Conservation (phyloP, 106 monocot species). For the Phalaenopsis aphrodite region DNA sequence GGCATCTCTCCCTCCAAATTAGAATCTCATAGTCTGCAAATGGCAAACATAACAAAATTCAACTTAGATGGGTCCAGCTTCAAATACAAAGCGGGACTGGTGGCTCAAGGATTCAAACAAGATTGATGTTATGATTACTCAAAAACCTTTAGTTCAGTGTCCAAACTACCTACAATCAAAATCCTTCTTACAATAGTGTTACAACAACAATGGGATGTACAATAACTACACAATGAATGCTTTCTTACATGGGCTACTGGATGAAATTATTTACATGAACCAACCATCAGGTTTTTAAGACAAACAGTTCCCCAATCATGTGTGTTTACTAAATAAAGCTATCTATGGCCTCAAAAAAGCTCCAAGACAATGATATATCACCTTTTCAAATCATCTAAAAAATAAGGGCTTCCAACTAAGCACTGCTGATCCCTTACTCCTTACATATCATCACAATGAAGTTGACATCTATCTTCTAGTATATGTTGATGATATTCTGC, state of each 20-base stretch:
- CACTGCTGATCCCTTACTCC: background rate
- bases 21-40: background rate
- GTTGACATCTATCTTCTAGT: background rate
- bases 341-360: background rate
- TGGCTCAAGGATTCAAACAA: background rate
- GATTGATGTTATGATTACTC: background rate
- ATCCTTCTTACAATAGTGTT: background rate
- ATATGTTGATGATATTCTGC: background rate
- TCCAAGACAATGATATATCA: background rate
- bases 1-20: background rate
- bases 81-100: background rate
- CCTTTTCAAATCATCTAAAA: background rate
- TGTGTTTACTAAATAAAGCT: background rate
- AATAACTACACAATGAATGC: background rate
- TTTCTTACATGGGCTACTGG: background rate
- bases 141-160: background rate
- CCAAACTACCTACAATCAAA: background rate
- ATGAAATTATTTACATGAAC: background rate
- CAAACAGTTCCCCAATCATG: background rate
- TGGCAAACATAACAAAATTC: background rate
- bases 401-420: background rate
- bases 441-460: too few relatives aligned
- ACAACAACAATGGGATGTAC: background rate
- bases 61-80: background rate
- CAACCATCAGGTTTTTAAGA: background rate